Conservation (phyloP, 805 yeast species). For the Ogataea salicorniae region DNA sequence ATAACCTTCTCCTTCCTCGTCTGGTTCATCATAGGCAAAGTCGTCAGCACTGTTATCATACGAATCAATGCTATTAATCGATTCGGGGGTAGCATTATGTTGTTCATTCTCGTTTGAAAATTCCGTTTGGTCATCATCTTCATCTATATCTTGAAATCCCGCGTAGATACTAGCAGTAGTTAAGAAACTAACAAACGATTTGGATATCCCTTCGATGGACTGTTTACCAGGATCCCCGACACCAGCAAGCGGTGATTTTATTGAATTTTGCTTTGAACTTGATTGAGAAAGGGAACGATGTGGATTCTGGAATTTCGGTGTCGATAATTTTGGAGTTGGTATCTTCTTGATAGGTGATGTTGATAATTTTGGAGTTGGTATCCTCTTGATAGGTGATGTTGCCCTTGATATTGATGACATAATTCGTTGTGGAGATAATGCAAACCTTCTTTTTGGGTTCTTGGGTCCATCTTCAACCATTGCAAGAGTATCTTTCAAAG, state of each 20-base stretch:
- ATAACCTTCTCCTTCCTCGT: background rate
- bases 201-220: slow-evolving; percentile 38
- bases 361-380: slow-evolving; percentile 6
- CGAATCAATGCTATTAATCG: background rate
- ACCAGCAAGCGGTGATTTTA: background rate
- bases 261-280: background rate
- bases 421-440: slow-evolving; percentile 24
- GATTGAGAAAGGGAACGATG: slow-evolving; percentile 3
- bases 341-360: slow-evolving; percentile 14
- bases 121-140: slow-evolving; percentile 27
- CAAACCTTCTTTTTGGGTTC: slow-evolving; percentile 8
- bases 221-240: slow-evolving; percentile 8
- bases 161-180: slow-evolving; percentile 55
- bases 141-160: slow-evolving; percentile 29
- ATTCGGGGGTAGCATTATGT: background rate
- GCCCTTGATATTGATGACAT: slow-evolving; percentile 18
- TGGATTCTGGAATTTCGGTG: slow-evolving; percentile 8
- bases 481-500: background rate
- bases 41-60: background rate
- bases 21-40: background rate
- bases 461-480: background rate
- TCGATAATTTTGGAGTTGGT: slow-evolving; percentile 5
- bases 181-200: slow-evolving; percentile 48
- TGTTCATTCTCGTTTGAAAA: slow-evolving; percentile 20
- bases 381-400: slow-evolving; percentile 13